A percentile compares a stretch with the other conserved stretches of the same genome.
phyloP scores from a whole-genome alignment of 345 rosid species.

The Gossypium arboreum region DNA sequence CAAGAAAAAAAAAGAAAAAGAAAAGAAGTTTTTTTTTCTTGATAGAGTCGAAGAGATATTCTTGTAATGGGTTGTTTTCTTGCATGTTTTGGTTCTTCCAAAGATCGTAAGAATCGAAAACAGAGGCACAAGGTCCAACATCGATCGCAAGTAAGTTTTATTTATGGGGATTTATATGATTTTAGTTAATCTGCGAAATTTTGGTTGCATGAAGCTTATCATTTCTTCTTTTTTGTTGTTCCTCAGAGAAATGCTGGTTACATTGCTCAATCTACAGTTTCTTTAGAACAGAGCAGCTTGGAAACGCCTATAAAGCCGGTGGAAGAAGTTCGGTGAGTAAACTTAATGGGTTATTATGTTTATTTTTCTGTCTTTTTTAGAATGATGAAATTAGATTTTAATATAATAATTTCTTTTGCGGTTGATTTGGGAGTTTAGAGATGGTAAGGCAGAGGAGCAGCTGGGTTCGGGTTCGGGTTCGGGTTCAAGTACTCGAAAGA shows the following conservation, averaged over 20 bases:
- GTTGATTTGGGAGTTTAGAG: slow-evolving; percentile 24
- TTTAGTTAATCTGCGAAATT: neutral
- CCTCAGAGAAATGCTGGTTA: slow-evolving; percentile 27
- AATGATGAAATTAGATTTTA: neutral
- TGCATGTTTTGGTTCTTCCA: slow-evolving; percentile 82
- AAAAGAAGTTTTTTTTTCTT: neutral
- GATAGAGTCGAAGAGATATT: neutral
- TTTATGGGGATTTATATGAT: neutral
- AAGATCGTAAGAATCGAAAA: slow-evolving; percentile 48
- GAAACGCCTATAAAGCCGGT: slow-evolving; percentile 26
- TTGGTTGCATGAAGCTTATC: neutral
- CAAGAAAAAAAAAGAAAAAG: neutral
- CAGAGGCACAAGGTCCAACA: slow-evolving; percentile 46
- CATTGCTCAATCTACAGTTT: slow-evolving; percentile 28
- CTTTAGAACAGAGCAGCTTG: slow-evolving; percentile 25
- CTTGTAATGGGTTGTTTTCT: slow-evolving; percentile 72
- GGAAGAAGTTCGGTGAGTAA: slow-evolving; percentile 38
- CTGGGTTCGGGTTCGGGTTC: slow-evolving; percentile 9
- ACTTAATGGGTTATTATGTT: neutral
- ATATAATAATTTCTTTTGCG: neutral
- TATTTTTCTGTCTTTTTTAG: neutral
- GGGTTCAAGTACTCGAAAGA: slow-evolving; percentile 40
- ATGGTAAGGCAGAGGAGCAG: slow-evolving; percentile 39
- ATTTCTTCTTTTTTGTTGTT: neutral
- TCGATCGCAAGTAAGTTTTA: slow-evolving; percentile 34